These are phyloP conservation scores for Chlorella sp. DNA, from an alignment of 139 green algal species.

Conservation along the genomic window DNA sequence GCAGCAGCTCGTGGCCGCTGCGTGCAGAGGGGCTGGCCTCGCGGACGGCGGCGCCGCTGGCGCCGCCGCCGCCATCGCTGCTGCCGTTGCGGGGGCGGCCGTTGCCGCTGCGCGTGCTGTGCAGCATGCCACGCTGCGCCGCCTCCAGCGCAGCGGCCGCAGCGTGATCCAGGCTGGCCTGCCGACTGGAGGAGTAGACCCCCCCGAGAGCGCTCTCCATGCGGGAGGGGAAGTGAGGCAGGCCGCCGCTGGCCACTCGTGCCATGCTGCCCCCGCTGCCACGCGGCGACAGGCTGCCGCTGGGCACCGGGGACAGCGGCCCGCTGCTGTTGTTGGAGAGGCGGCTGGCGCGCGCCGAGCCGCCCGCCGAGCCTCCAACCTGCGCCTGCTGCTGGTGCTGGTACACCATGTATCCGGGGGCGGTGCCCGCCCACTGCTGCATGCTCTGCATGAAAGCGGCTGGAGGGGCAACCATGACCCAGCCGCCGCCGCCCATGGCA, in stretches of 20 bases:
- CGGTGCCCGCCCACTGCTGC: slow-evolving; percentile 36
- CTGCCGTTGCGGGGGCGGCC: no score
- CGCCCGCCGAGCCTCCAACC: neutral
- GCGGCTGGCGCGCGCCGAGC: no score
- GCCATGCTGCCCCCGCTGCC: no score
- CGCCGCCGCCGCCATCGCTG: no score
- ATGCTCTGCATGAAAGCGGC: neutral
- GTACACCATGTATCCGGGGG: slow-evolving; percentile 12
- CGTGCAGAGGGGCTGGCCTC: no score
- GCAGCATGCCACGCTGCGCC: neutral
- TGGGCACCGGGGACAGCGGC: neutral
- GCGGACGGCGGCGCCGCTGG: no score
- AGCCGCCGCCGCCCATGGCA: neutral
- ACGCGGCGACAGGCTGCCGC: neutral
- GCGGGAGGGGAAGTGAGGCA: no score
- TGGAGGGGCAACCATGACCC: neutral
- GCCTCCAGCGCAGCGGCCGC: neutral
- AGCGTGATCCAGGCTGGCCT: neutral
- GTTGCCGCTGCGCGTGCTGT: neutral
- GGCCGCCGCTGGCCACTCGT: neutral
- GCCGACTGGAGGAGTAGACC: neutral
- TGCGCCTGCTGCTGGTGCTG: slow-evolving; percentile 14
- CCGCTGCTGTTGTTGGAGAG: neutral
- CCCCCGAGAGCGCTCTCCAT: no score
- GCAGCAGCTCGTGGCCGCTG: no score